A percentile compares a stretch with the other conserved stretches of the same genome.
These are phyloP conservation scores for Sordariomycetes sp. DNA, from an alignment of 2,329 filamentous ascomycete species.

Conservation along the genomic window DNA sequence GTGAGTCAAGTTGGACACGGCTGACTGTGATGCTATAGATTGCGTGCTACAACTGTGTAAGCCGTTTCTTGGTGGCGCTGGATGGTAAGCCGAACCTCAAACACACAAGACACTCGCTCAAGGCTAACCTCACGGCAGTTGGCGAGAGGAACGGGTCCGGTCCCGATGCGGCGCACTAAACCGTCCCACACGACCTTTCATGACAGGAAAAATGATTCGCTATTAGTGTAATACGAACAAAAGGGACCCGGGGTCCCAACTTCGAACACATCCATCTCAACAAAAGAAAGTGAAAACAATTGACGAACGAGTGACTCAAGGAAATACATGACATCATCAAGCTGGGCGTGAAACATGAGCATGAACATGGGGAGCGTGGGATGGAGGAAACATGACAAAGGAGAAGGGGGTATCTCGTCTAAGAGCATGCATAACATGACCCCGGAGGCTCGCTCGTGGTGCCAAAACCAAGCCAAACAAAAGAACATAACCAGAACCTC, in stretches of 20 bases:
- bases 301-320: not conserved
- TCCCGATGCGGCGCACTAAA: slow-evolving; percentile 14
- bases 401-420: slow-evolving; percentile 27
- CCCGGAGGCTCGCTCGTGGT: not conserved
- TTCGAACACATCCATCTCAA: not conserved
- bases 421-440: slow-evolving; percentile 9
- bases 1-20: not conserved
- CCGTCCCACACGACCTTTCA: not conserved
- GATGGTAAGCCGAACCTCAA: slow-evolving; percentile 44
- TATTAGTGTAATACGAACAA: not conserved
- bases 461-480: not conserved
- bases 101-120: not conserved
- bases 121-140: slow-evolving; percentile 20
- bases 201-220: not conserved
- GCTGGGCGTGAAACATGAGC: not conserved
- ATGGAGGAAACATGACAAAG: not conserved
- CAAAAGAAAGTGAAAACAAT: not conserved
- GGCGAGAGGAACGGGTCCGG: slow-evolving; percentile 42
- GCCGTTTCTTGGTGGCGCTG: slow-evolving; percentile 68
- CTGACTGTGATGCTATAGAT: slow-evolving; percentile 19
- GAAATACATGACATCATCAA: not conserved
- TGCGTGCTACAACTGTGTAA: slow-evolving; percentile 76
- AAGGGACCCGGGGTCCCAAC: not conserved
- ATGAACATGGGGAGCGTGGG: not conserved
- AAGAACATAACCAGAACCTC: not conserved